Percentiles rank a stretch among this genome's conserved stretches.
Evolutionary conservation across 2,329 filamentous ascomycete species (phyloP).

Genomic region (Alternaria conjuncta): DNA sequence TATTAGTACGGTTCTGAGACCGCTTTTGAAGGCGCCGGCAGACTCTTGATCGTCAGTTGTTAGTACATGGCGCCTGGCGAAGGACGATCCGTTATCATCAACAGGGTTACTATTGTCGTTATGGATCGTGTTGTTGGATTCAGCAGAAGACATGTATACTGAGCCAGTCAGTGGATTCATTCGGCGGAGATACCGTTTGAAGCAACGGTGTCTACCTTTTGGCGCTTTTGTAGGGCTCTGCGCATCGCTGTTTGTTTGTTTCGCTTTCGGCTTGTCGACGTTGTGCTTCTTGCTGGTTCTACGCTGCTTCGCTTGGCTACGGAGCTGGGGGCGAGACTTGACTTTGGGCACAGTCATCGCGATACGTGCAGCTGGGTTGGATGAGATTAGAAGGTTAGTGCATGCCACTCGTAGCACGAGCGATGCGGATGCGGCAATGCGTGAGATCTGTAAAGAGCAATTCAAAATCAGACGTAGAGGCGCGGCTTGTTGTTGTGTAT

Average conservation of each 20-base stretch:
- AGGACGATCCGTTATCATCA: background rate
- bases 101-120: background rate
- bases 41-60: background rate
- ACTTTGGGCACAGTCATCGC: constrained; percentile 2
- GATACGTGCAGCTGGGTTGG: background rate
- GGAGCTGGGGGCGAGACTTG: constrained; percentile 1
- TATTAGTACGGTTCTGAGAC: background rate
- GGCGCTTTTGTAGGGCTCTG: background rate
- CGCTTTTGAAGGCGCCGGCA: background rate
- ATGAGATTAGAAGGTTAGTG: background rate
- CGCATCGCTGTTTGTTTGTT: background rate
- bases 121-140: background rate
- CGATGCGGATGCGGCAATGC: background rate
- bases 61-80: background rate
- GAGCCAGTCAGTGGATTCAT: background rate
- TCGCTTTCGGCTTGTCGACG: background rate
- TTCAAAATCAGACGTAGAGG: background rate
- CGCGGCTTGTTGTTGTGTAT: background rate
- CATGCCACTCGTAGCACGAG: background rate
- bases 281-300: background rate
- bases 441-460: background rate
- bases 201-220: background rate
- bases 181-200: background rate
- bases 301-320: background rate
- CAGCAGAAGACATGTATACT: background rate